Percentiles rank a stretch among this genome's conserved stretches.
Evolutionary conservation across 2,329 filamentous ascomycete species (phyloP).

Genomic region (Cercospora zeae-maydis): DNA sequence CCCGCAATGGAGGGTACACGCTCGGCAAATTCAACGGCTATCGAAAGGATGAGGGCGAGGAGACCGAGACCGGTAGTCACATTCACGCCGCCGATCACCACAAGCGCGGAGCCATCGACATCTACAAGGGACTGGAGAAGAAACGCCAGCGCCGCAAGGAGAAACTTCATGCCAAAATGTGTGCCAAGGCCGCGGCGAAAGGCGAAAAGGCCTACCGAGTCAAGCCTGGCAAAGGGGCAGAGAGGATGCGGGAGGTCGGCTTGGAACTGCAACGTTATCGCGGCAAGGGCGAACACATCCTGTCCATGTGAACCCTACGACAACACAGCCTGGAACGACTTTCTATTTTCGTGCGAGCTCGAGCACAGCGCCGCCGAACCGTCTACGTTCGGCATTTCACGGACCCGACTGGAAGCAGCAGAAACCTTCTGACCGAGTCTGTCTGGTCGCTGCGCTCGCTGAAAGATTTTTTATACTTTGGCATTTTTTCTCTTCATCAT

Average conservation of each 20-base stretch:
- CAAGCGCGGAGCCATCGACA: slow-evolving; percentile 90
- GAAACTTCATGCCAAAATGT: slow-evolving; percentile 86
- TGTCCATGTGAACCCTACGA: slow-evolving; percentile 39
- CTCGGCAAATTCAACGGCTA: slow-evolving; percentile 34
- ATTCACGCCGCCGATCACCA: slow-evolving; percentile 54
- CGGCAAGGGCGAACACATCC: slow-evolving; percentile 56
- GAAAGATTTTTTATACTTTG: neutral
- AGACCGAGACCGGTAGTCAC: slow-evolving; percentile 31
- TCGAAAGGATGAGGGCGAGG: slow-evolving; percentile 40
- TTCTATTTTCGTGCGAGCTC: slow-evolving; percentile 18
- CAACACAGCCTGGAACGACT: neutral
- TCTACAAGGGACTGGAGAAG: slow-evolving; percentile 91
- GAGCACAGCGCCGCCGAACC: slow-evolving; percentile 30
- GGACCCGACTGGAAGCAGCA: slow-evolving; percentile 4
- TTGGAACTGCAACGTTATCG: slow-evolving; percentile 79
- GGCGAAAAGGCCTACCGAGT: slow-evolving; percentile 61
- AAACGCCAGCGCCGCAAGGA: slow-evolving; percentile 91
- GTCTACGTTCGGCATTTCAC: slow-evolving; percentile 15
- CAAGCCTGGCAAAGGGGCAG: slow-evolving; percentile 78
- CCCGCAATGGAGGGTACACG: slow-evolving; percentile 67
- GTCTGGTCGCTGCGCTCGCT: slow-evolving; percentile 26
- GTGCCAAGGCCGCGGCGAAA: slow-evolving; percentile 70
- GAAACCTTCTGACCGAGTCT: slow-evolving; percentile 6
- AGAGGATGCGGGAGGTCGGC: slow-evolving; percentile 90
- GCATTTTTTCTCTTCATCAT: neutral